Evolutionary conservation across 75 land plant species (phyloP).

Genomic region (Selaginella moellendorffii): DNA sequence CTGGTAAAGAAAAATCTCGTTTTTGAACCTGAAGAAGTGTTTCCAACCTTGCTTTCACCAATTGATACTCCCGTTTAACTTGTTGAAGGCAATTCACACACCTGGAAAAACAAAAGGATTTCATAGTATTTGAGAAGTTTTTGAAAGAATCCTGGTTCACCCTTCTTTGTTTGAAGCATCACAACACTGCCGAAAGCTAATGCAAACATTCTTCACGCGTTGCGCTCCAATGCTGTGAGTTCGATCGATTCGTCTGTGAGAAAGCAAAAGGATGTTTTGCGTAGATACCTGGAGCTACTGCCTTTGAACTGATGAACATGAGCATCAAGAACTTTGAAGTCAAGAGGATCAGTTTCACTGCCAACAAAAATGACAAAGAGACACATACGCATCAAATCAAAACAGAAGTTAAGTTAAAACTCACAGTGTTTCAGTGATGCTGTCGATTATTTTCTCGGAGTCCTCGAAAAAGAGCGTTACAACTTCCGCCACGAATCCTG

Average conservation of each 20-base stretch:
- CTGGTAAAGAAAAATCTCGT: too few relatives aligned
- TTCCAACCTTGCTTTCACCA: conserved; percentile 54
- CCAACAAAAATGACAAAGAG: conserved; percentile 4
- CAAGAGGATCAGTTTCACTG: conserved; percentile 35
- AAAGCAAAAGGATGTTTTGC: too few relatives aligned
- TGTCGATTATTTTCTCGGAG: conserved; percentile 24
- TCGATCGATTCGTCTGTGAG: too few relatives aligned
- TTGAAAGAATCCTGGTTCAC: conserved; percentile 17
- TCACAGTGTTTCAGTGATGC: too few relatives aligned
- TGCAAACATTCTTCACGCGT: conserved; percentile 42
- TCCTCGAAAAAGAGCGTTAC: conserved; percentile 24
- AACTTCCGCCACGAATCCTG: conserved; percentile 30
- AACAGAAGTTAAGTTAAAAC: too few relatives aligned
- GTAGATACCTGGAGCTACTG: conserved; percentile 50
- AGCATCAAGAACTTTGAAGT: conserved; percentile 46
- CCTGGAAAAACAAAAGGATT: conserved; percentile 17
- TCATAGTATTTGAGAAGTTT: too few relatives aligned
- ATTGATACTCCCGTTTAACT: conserved; percentile 45
- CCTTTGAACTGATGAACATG: conserved; percentile 71
- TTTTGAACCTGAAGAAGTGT: conserved; percentile 45
- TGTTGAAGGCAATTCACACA: conserved; percentile 43
- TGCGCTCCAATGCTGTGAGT: conserved; percentile 68
- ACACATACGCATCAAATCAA: conserved; percentile 14
- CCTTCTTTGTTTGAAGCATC: conserved; percentile 40
- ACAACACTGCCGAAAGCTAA: conserved; percentile 38